Evolutionary conservation across 106 monocot genomes (phyloP), one percentile per base, ranked within the genome.

Genomic region (Dendrobium catenatum): DNA sequence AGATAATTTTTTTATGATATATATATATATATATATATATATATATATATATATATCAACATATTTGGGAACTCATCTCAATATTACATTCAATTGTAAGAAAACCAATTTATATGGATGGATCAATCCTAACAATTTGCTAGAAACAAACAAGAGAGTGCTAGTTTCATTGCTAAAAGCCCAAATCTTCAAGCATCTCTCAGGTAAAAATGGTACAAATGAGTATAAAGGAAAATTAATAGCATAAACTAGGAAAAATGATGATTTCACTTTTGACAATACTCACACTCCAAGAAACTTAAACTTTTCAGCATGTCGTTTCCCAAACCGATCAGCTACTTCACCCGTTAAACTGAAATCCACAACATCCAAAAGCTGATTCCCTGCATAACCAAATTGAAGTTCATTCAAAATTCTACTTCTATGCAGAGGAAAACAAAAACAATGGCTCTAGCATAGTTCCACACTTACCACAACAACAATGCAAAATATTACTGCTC

Each of bases 281-380:
- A 86, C 94, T 90, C 86, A 98, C 97, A 79, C 83, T 24, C 84
- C 44, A 72, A 98, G 89, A 47, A 98, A 98, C 81, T 73, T 86
- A 85, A 94, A 94, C 66, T 91, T 98, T 74, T 94, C 89, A n/a
- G 85, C 83, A 81, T 94, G 87, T 15, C 94, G 86, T 76, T 88
- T 89, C 27, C 84, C 92, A 85, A 98, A 98, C 55, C 97, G 86
- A 48, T 94, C 97, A 80, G 89, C 87, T 6, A 79, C 85, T 68
- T 96, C 93, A 75, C 86, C 86, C 40, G 78, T 82, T 81, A 90
- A 79, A 27, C 42, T 77, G 42, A 27, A 76, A 61, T 72, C 78
- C 73, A 48, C 49, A 49, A 7, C 74, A 77, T 89, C 56, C 56
- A 81, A 26, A 37, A 29, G 42, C 54, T 75, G 73, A 18, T 48